Conservation (phyloP, 257 asterid genomes). For the Solanum clarkiae region DNA sequence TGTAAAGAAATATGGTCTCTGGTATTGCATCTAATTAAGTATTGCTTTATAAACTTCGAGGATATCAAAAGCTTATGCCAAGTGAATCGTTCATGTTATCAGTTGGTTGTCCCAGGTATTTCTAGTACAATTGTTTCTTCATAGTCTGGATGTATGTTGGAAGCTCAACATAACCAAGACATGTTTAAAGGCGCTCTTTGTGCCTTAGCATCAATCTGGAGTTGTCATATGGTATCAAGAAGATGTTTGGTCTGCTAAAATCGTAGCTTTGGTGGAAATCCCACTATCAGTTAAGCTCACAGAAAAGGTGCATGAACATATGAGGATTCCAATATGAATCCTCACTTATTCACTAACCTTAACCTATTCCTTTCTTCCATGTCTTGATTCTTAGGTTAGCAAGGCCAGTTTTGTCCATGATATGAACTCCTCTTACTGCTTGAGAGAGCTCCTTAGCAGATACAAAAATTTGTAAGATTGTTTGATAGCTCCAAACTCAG, state of each 20-base stretch:
- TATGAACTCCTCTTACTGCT: neutral
- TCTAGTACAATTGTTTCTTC: neutral
- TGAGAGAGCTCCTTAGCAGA: neutral
- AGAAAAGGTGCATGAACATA: neutral
- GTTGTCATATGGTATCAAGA: neutral
- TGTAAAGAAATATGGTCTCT: neutral
- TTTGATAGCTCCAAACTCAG: neutral
- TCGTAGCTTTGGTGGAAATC: neutral
- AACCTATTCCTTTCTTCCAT: neutral
- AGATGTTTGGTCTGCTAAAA: neutral
- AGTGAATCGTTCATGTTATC: neutral
- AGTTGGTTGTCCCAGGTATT: neutral
- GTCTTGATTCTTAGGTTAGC: neutral
- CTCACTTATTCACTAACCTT: neutral
- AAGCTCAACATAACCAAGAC: neutral
- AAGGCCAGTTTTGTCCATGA: neutral
- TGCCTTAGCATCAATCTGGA: neutral
- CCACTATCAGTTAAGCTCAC: neutral
- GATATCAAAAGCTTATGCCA: neutral
- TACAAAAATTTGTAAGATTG: neutral
- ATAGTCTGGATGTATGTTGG: neutral
- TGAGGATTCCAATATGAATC: neutral
- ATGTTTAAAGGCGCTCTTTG: neutral
- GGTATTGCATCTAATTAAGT: neutral
- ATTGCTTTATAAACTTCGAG: neutral